These are phyloP conservation scores for Heliamphora pulchella DNA, from an alignment of 179 eudicot genomes.

Conservation along the genomic window DNA sequence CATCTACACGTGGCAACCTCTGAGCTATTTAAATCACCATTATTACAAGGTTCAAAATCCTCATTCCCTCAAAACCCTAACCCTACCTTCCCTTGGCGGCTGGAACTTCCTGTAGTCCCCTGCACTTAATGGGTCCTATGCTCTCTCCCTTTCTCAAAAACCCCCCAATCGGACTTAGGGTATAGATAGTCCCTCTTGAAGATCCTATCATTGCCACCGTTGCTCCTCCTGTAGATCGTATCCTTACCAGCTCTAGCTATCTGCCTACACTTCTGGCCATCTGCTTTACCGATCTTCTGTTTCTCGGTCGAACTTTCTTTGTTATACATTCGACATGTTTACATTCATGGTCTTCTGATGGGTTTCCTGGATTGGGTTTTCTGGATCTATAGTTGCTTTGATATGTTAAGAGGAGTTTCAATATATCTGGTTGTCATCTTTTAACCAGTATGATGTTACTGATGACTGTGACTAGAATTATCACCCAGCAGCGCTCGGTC, in stretches of 20 bases:
- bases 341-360: too few species aligned
- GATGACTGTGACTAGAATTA: too few species aligned
- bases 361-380: too few species aligned
- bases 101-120: slow-evolving; percentile 9
- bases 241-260: slow-evolving; percentile 27
- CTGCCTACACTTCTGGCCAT: neutral
- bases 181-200: slow-evolving; percentile 16
- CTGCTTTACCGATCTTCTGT: slow-evolving; percentile 5
- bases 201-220: slow-evolving; percentile 52
- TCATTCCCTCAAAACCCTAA: slow-evolving; percentile 26
- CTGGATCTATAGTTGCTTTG: too few species aligned
- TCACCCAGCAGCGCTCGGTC: too few species aligned
- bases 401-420: too few species aligned
- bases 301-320: neutral
- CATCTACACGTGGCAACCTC: too few species aligned
- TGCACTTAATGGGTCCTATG: slow-evolving; percentile 16
- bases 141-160: slow-evolving; percentile 6
- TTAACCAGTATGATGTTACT: too few species aligned
- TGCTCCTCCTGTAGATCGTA: slow-evolving; percentile 55
- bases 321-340: too few species aligned
- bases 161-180: slow-evolving; percentile 15
- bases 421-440: too few species aligned
- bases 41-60: slow-evolving; percentile 27
- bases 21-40: slow-evolving; percentile 23
- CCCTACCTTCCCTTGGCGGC: slow-evolving; percentile 26